A percentile compares a stretch with the other conserved stretches of the same genome.
These are phyloP conservation scores for Lactarius trivialis DNA, from an alignment of 768 basidiomycete genomes.

Conservation along the genomic window DNA sequence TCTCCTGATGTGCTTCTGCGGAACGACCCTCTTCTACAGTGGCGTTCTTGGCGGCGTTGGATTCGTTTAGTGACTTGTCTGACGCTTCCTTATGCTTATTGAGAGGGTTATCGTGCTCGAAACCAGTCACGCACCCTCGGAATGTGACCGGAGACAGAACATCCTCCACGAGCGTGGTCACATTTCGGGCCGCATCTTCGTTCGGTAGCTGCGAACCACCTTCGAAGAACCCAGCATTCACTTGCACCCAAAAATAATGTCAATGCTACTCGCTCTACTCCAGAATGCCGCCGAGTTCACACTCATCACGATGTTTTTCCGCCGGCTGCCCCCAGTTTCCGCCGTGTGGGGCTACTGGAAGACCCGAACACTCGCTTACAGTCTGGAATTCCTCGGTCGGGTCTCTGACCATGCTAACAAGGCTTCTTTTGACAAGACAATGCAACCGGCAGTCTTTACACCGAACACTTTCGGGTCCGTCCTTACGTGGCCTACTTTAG, in stretches of 20 bases:
- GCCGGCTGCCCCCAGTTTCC: neutral
- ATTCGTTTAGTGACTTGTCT: neutral
- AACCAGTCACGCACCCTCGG: neutral
- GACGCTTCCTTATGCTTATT: neutral
- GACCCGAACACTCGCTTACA: neutral
- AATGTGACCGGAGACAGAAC: neutral
- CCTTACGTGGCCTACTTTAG: neutral
- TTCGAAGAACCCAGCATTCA: neutral
- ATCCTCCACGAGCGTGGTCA: neutral
- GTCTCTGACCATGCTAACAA: neutral
- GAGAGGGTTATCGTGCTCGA: neutral
- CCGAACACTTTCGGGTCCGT: neutral
- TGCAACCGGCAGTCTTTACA: neutral
- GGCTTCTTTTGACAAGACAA: neutral
- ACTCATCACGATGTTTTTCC: neutral
- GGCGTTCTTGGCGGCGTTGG: neutral
- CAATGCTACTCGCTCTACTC: neutral
- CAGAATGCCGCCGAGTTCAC: neutral
- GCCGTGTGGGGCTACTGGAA: neutral
- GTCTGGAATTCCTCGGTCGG: neutral
- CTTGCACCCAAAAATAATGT: neutral
- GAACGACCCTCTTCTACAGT: neutral
- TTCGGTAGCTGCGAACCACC: neutral
- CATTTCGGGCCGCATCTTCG: neutral
- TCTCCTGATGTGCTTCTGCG: neutral